A percentile compares a stretch with the other conserved stretches of the same genome.
These are phyloP conservation scores for Mortierella sp. DNA, from an alignment of 371 early-diverging fungal genomes.

Conservation along the genomic window DNA sequence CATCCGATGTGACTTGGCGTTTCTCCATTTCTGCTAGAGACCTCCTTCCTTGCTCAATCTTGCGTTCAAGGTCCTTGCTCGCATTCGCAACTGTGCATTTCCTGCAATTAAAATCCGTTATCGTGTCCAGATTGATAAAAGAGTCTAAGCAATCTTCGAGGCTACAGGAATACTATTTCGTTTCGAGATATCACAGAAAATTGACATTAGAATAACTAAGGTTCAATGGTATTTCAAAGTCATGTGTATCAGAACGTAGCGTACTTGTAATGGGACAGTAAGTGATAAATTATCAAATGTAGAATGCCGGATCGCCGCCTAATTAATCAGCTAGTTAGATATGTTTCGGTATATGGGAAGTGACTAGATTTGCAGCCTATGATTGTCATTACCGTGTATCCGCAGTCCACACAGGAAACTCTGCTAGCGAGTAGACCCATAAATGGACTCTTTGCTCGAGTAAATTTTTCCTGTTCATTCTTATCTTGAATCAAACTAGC, in stretches of 20 bases:
- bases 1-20: background rate
- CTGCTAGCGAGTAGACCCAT: slow-evolving; percentile 75
- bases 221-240: background rate
- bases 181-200: no score
- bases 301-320: slow-evolving; percentile 71
- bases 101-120: slow-evolving; percentile 65
- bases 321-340: background rate
- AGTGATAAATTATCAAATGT: slow-evolving; percentile 80
- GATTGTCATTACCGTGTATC: slow-evolving; percentile 65
- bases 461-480: slow-evolving; percentile 37
- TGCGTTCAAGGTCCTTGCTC: slow-evolving; percentile 28
- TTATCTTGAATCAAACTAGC: slow-evolving; percentile 27
- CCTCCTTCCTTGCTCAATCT: slow-evolving; percentile 25
- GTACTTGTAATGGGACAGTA: slow-evolving; percentile 70
- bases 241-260: background rate
- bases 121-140: slow-evolving; percentile 59
- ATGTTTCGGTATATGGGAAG: background rate
- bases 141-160: slow-evolving; percentile 59
- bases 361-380: no score
- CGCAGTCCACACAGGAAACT: slow-evolving; percentile 74
- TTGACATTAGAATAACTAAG: background rate
- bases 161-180: slow-evolving; percentile 39
- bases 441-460: slow-evolving; percentile 60
- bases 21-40: slow-evolving; percentile 11
- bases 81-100: slow-evolving; percentile 58